phyloP scores from a whole-genome alignment of 2,329 filamentous ascomycete species.

The Clonostachys byssicola region DNA sequence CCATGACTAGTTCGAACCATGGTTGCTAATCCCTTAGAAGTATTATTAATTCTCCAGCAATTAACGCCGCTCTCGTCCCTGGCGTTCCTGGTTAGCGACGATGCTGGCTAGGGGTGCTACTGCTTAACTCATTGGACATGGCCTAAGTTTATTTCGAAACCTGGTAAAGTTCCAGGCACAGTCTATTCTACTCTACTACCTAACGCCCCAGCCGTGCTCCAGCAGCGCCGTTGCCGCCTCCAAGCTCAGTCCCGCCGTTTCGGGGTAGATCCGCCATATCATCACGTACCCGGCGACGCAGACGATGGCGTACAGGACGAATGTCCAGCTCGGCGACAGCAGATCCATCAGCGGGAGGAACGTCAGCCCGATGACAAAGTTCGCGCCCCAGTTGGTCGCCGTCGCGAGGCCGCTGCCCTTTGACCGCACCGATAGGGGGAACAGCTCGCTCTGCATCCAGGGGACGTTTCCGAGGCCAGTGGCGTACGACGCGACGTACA shows the following conservation, averaged over 20 bases:
- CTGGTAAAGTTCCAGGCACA: neutral
- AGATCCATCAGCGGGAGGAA: slow-evolving; percentile 85
- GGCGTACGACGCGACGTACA: slow-evolving; percentile 84
- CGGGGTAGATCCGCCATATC: slow-evolving; percentile 76
- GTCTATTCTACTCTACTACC: slow-evolving; percentile 13
- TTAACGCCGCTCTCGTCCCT: no score
- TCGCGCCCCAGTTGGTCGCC: slow-evolving; percentile 81
- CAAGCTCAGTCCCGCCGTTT: slow-evolving; percentile 76
- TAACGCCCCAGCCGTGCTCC: slow-evolving; percentile 69
- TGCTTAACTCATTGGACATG: no score
- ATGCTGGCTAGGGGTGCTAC: no score
- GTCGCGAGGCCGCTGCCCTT: slow-evolving; percentile 71
- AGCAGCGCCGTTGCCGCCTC: slow-evolving; percentile 76
- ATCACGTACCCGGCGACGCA: slow-evolving; percentile 64
- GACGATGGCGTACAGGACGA: slow-evolving; percentile 72
- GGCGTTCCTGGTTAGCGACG: no score
- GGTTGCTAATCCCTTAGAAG: no score
- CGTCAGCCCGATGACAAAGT: slow-evolving; percentile 80
- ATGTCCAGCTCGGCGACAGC: slow-evolving; percentile 71
- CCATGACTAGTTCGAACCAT: no score
- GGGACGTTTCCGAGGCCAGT: slow-evolving; percentile 87
- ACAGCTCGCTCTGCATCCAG: slow-evolving; percentile 94
- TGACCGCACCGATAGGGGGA: slow-evolving; percentile 71
- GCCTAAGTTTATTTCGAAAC: no score
- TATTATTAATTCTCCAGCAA: no score